These are phyloP conservation scores for Polygonum maritimum DNA, from an alignment of 148 eudicot genomes.

Conservation along the genomic window DNA sequence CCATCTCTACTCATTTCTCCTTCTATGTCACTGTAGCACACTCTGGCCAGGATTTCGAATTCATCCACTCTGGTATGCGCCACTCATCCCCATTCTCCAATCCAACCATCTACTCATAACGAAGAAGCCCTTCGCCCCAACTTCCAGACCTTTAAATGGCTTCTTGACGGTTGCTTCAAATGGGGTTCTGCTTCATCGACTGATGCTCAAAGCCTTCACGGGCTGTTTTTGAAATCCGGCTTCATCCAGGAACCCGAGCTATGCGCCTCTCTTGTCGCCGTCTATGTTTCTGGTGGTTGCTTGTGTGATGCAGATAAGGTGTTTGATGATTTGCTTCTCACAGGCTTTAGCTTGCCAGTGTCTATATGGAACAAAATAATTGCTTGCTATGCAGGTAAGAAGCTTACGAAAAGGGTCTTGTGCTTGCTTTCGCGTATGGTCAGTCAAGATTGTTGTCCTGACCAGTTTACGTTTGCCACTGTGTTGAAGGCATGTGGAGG, in stretches of 20 bases:
- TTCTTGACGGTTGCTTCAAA: constrained; percentile 38
- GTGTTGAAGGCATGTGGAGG: constrained; percentile 46
- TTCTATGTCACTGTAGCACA: constrained; percentile 9
- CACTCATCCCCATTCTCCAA: constrained; percentile 13
- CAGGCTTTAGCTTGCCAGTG: constrained; percentile 18
- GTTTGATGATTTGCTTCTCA: constrained; percentile 43
- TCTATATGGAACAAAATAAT: constrained; percentile 43
- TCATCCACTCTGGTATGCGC: constrained; percentile 11
- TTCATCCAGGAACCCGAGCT: constrained; percentile 34
- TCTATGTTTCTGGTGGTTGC: constrained; percentile 32
- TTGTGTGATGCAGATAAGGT: constrained; percentile 36
- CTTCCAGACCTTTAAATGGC: constrained; percentile 55
- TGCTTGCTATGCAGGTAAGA: constrained; percentile 23
- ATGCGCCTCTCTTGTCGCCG: constrained; percentile 30
- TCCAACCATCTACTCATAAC: constrained; percentile 1
- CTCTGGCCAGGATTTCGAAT: constrained; percentile 13
- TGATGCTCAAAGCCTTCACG: constrained; percentile 53
- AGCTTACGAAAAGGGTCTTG: constrained; percentile 24
- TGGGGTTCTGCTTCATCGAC: constrained; percentile 34
- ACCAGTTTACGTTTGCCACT: constrained; percentile 43
- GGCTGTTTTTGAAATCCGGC: constrained; percentile 47
- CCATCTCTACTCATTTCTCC: neutral
- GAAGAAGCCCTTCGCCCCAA: constrained; percentile 27
- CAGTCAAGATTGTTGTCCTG: constrained; percentile 33
- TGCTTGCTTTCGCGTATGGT: constrained; percentile 38